Conservation (phyloP, 257 asterid species). For the Solanum chilense region DNA sequence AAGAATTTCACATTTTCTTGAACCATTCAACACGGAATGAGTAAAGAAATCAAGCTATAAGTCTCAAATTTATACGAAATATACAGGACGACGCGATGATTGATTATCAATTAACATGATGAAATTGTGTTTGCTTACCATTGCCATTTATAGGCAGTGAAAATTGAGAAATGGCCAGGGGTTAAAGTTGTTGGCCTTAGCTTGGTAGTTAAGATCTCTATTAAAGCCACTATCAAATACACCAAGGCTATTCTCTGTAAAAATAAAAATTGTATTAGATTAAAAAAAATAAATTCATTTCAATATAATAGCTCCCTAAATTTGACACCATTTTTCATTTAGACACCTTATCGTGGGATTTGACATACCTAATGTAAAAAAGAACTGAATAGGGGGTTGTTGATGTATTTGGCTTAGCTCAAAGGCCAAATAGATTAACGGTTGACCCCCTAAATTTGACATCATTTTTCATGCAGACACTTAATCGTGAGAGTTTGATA, state of each 20-base stretch:
- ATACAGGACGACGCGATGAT: background rate
- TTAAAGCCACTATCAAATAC: constrained; percentile 59
- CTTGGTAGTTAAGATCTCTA: constrained; percentile 64
- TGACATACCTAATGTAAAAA: background rate
- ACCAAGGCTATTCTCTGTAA: constrained; percentile 88
- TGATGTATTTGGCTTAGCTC: background rate
- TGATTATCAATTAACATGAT: background rate
- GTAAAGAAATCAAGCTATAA: background rate
- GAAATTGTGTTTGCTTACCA: constrained; percentile 27
- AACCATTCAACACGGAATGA: background rate
- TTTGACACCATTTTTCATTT: background rate
- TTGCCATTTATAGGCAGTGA: constrained; percentile 79
- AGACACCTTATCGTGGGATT: background rate
- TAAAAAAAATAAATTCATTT: background rate
- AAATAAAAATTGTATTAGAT: background rate
- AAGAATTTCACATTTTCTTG: background rate
- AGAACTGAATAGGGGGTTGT: background rate
- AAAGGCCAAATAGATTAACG: background rate
- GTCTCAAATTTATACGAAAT: background rate
- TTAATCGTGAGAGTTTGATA: background rate
- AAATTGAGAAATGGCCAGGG: constrained; percentile 48
- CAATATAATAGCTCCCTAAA: background rate
- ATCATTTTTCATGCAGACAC: background rate
- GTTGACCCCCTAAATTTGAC: background rate
- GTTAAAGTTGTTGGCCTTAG: constrained; percentile 42